A percentile compares a stretch with the other conserved stretches of the same genome.
Evolutionary conservation across 257 asterid species (phyloP).

Genomic region (Rubia yunnanensis): DNA sequence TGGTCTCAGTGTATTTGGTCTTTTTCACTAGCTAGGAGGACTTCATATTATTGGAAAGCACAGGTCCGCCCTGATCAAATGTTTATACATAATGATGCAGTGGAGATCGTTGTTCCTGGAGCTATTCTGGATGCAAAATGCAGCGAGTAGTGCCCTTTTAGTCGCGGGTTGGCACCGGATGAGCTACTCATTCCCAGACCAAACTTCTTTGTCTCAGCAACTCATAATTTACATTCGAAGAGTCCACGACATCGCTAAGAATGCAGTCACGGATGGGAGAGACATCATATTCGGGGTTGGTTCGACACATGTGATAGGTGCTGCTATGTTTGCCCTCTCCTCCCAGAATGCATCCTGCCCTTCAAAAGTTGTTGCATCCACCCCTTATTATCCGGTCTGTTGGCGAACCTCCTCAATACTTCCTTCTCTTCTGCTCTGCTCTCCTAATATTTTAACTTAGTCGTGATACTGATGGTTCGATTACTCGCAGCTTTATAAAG

Average conservation of each 20-base stretch:
- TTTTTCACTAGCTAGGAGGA: too few species aligned
- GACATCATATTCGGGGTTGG: conserved; percentile 56
- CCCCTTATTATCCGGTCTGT: conserved; percentile 52
- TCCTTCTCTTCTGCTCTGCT: too few species aligned
- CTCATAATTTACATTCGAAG: conserved; percentile 34
- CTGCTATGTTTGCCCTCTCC: conserved; percentile 76
- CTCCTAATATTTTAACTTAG: not conserved
- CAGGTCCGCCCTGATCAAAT: too few species aligned
- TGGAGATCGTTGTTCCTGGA: conserved; percentile 29
- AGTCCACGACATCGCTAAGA: conserved; percentile 36
- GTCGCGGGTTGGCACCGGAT: conserved; percentile 79
- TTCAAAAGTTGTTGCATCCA: conserved; percentile 40
- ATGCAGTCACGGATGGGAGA: conserved; percentile 45
- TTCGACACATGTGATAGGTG: conserved; percentile 49
- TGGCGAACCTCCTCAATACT: too few species aligned
- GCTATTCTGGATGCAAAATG: conserved; percentile 29
- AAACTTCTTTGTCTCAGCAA: conserved; percentile 23
- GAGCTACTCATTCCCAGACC: conserved; percentile 37
- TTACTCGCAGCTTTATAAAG: conserved; percentile 35
- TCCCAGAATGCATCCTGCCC: conserved; percentile 34
- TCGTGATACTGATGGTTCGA: not conserved
- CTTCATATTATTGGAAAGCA: too few species aligned
- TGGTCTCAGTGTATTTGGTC: too few species aligned
- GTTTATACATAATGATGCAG: conserved; percentile 17
- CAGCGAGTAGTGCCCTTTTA: conserved; percentile 43